Percentiles rank a stretch among this genome's conserved stretches.
Conservation (phyloP, 1,284 basidiomycete genomes). For the Ceratobasidium sp. region DNA sequence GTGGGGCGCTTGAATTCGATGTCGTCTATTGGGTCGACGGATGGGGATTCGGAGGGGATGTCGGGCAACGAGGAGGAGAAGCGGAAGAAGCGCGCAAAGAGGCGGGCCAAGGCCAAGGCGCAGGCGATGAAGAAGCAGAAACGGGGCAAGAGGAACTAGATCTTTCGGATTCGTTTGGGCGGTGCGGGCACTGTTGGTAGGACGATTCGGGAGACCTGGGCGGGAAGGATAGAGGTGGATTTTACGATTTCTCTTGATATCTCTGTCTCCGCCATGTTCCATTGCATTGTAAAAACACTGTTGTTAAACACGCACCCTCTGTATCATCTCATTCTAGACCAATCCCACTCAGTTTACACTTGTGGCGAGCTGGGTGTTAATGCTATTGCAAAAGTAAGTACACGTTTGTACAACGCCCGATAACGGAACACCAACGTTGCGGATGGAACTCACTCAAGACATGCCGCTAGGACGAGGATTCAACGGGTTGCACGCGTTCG, state of each 20-base stretch:
- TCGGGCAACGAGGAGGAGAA: conserved; percentile 35
- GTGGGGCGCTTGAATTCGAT: conserved; percentile 26
- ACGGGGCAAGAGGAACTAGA: conserved; percentile 37
- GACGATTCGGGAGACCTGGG: background rate
- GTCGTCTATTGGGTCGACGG: conserved; percentile 14
- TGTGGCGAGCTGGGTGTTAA: conserved; percentile 25
- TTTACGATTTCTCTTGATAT: conserved; percentile 4
- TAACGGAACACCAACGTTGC: background rate
- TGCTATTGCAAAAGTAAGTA: conserved; percentile 19
- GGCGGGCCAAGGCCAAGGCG: conserved; percentile 30
- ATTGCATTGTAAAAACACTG: background rate
- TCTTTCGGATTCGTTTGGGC: conserved; percentile 3
- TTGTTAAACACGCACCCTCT: conserved; percentile 6
- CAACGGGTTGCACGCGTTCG: conserved; percentile 73
- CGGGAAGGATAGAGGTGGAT: conserved; percentile 11
- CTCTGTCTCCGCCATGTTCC: too few relatives aligned
- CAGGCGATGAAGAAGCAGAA: conserved; percentile 38
- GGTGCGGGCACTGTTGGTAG: background rate
- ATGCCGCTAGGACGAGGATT: conserved; percentile 13
- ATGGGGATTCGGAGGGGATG: conserved; percentile 7
- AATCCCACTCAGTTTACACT: conserved; percentile 5
- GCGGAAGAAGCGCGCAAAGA: conserved; percentile 34
- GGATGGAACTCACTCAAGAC: conserved; percentile 20
- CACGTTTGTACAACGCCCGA: conserved; percentile 21
- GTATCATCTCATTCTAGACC: conserved; percentile 17